Conservation (phyloP, 768 basidiomycete species). For the Stropharia rugosoannulata region DNA sequence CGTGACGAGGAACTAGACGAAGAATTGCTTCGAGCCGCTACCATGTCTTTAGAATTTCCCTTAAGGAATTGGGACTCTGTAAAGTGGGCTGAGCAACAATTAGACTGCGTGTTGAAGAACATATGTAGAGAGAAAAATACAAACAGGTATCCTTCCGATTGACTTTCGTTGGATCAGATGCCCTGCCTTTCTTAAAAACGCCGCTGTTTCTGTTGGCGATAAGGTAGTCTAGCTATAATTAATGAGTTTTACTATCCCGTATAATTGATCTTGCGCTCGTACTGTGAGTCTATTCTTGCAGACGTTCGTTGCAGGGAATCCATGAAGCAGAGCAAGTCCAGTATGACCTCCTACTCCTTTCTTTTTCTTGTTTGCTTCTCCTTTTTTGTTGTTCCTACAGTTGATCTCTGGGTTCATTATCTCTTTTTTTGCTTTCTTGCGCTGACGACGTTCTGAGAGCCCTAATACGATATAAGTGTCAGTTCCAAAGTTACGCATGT, state of each 20-base stretch:
- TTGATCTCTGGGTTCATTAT: conserved; percentile 40
- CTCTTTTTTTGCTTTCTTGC: conserved; percentile 56
- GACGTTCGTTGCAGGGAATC: conserved; percentile 61
- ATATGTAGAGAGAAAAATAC: background rate
- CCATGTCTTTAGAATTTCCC: background rate
- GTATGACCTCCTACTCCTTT: conserved; percentile 35
- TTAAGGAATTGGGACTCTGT: conserved; percentile 50
- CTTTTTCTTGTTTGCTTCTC: conserved; percentile 24
- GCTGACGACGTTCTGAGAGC: conserved; percentile 61
- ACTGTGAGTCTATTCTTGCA: conserved; percentile 65
- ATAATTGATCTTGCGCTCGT: conserved; percentile 11
- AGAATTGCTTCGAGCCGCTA: background rate
- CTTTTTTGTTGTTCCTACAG: conserved; percentile 15
- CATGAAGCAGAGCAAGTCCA: conserved; percentile 66
- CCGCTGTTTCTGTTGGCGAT: conserved; percentile 35
- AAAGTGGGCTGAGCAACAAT: conserved; percentile 25
- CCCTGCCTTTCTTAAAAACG: conserved; percentile 66
- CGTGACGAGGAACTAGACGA: background rate
- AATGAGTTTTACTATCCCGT: background rate
- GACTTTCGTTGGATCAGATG: conserved; percentile 43
- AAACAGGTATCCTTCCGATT: conserved; percentile 26
- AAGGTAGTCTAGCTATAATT: conserved; percentile 40
- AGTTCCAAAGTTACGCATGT: background rate
- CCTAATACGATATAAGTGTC: conserved; percentile 36
- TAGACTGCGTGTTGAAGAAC: background rate